Evolutionary conservation across 2,329 filamentous ascomycete genomes (phyloP).

Genomic region (Whalleya microplaca): DNA sequence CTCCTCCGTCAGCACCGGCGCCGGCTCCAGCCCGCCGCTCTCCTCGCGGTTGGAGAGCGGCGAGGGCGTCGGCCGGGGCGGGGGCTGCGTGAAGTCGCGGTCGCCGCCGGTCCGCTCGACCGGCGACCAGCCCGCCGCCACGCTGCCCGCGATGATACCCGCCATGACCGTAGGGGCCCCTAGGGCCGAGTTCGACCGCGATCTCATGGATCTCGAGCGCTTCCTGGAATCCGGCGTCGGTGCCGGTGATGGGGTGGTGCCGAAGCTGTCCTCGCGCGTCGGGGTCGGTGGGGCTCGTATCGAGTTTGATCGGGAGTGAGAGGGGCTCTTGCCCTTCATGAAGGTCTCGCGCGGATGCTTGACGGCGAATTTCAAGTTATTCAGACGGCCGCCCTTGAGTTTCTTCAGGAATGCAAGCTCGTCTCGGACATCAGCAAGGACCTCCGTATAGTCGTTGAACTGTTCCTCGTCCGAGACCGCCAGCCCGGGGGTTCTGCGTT

Average conservation of each 20-base stretch:
- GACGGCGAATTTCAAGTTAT: slow-evolving; percentile 79
- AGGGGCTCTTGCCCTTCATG: slow-evolving; percentile 65
- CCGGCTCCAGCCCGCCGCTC: slow-evolving; percentile 30
- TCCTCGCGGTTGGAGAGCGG: slow-evolving; percentile 35
- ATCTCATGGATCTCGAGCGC: slow-evolving; percentile 69
- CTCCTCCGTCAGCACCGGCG: slow-evolving; percentile 40
- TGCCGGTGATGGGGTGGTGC: slow-evolving; percentile 47
- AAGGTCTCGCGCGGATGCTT: slow-evolving; percentile 75
- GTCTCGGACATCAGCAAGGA: slow-evolving; percentile 75
- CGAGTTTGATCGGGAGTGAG: slow-evolving; percentile 67
- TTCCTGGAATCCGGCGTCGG: slow-evolving; percentile 64
- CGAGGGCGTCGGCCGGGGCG: slow-evolving; percentile 37
- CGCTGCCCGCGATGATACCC: slow-evolving; percentile 77
- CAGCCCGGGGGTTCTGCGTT: slow-evolving; percentile 54
- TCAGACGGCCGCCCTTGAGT: slow-evolving; percentile 80
- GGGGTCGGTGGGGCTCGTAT: slow-evolving; percentile 66
- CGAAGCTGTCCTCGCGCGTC: slow-evolving; percentile 57
- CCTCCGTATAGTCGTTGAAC: slow-evolving; percentile 70
- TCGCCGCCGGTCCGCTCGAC: slow-evolving; percentile 53
- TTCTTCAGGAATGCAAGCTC: slow-evolving; percentile 80
- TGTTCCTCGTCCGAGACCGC: slow-evolving; percentile 68
- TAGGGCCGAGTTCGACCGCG: slow-evolving; percentile 70
- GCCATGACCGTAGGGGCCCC: slow-evolving; percentile 80
- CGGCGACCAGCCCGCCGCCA: slow-evolving; percentile 78
- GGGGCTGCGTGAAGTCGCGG: slow-evolving; percentile 41